Conservation (phyloP, 2,329 filamentous ascomycete species). For the Aspergillus tanneri region DNA sequence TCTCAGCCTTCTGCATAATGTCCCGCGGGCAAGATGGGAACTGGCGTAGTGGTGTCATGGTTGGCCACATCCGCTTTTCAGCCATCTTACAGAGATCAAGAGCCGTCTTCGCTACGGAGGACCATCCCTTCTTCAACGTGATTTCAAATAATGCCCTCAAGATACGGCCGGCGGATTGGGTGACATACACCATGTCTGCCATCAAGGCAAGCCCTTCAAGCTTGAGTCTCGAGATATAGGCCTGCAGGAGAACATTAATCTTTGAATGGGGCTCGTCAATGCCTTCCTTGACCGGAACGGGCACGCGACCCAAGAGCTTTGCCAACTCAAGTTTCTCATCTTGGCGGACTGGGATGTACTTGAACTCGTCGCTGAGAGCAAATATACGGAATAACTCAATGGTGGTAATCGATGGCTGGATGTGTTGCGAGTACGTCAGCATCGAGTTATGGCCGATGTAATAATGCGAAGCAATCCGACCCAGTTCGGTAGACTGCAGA, state of each 20-base stretch:
- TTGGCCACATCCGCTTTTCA: slow-evolving; percentile 99
- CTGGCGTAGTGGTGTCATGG: slow-evolving; percentile 92
- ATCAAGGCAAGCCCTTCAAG: slow-evolving; percentile 92
- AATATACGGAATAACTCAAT: slow-evolving; percentile 98
- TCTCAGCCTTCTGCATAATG: slow-evolving; percentile 86
- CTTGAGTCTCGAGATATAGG: slow-evolving; percentile 92
- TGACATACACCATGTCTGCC: slow-evolving; percentile 98
- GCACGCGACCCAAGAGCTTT: slow-evolving; percentile 83
- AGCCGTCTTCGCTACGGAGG: slow-evolving; percentile 85
- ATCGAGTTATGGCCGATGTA: slow-evolving; percentile 97
- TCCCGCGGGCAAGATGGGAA: slow-evolving; percentile 81
- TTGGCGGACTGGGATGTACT: slow-evolving; percentile 95
- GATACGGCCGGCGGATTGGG: slow-evolving; percentile 95
- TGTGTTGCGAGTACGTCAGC: slow-evolving; percentile 93
- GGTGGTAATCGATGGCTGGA: slow-evolving; percentile 86
- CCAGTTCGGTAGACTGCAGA: slow-evolving; percentile 87
- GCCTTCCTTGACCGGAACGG: slow-evolving; percentile 94
- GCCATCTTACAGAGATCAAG: slow-evolving; percentile 98
- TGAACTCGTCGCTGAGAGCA: slow-evolving; percentile 94
- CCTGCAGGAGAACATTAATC: slow-evolving; percentile 95
- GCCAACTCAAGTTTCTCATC: slow-evolving; percentile 96
- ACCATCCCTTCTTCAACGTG: slow-evolving; percentile 94
- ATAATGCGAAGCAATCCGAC: slow-evolving; percentile 94
- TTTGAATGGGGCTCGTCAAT: slow-evolving; percentile 96
- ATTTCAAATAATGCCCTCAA: slow-evolving; percentile 96